phyloP scores from a whole-genome alignment of 306 rosid species.

The Lithocarpus polystachyus region DNA sequence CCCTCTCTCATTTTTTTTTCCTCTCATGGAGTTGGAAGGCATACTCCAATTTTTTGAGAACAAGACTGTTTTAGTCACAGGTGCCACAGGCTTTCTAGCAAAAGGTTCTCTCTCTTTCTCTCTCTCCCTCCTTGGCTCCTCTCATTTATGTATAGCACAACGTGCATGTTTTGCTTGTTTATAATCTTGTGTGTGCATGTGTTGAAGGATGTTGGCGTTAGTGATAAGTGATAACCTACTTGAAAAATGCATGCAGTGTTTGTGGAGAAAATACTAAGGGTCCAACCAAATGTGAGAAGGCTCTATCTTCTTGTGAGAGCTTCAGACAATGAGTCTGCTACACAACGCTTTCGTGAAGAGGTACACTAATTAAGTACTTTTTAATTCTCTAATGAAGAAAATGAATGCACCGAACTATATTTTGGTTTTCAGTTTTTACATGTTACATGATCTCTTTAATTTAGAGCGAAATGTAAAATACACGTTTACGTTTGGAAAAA shows the following conservation, averaged over 20 bases:
- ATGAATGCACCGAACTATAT: no score
- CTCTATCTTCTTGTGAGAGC: constrained; percentile 30
- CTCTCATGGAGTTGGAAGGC: constrained; percentile 34
- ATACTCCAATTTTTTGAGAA: constrained; percentile 4
- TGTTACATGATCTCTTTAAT: no score
- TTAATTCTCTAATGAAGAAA: no score
- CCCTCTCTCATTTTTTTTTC: no score
- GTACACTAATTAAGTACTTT: not conserved
- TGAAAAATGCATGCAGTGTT: not conserved
- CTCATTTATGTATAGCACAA: not conserved
- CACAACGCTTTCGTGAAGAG: constrained; percentile 15
- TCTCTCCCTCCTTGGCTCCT: no score
- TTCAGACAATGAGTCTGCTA: not conserved
- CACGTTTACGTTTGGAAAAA: no score
- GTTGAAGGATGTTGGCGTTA: no score
- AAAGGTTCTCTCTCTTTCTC: constrained; percentile 11
- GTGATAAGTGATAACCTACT: no score
- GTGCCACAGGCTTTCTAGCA: constrained; percentile 27
- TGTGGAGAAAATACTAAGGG: constrained; percentile 22
- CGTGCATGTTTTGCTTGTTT: no score
- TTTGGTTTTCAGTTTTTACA: no score
- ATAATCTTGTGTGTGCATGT: no score
- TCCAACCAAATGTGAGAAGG: constrained; percentile 23
- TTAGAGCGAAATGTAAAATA: no score
- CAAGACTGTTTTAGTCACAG: constrained; percentile 28